Base-by-base conservation (phyloP, 2,329 filamentous ascomycete species). In the Pseudogymnoascus sp. region DNA sequence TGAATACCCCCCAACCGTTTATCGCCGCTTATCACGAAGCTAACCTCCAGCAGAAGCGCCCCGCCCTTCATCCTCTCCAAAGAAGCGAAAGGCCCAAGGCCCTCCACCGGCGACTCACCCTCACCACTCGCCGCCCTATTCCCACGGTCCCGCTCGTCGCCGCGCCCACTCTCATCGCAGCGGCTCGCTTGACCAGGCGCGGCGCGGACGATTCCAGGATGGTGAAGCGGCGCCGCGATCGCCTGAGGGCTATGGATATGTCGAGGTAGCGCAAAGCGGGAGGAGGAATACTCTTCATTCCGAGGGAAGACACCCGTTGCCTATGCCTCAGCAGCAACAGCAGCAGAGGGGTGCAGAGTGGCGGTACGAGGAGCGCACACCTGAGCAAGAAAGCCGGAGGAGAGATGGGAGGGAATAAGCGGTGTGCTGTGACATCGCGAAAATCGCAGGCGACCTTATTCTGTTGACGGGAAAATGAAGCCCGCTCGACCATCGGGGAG, bases 21-120 rank as follows among this genome's bases (percentile, higher is more conserved):
- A 60, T 71, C 74, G 68, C 72, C 73, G 68, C 76, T 79, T 74
- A 76, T 74, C 61, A 65, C 39, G 60, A 48, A 31, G 63, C 36
- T 59, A 62, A 59, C 35, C 65, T 71, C 67, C 70, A 66, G 69
- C 71, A 70, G 70, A 67, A 65, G 68, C 78, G 73, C 84, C 87
- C 71, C 82, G 85, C 74, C 84, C 85, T 71, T 88, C 89, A 15
- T 37, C 33, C 73, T 90, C 89, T 65, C 90, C 90, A 33, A 89
- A 88, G 73, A 96, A 96, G 78, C 87, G 92, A 70, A 96, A 96
- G 77, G 86, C 88, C 61, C 80, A 80, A 40, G 82, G 82, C 55
- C 77, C 80, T 45, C 81, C 81, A 64, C 76, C 76, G 65, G 71
- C 79, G 58, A 76, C 76, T 21, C 79, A 74, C 59, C 77, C 78